Evolutionary conservation across 257 asterid genomes (phyloP).

Genomic region (Cordia subcordata): DNA sequence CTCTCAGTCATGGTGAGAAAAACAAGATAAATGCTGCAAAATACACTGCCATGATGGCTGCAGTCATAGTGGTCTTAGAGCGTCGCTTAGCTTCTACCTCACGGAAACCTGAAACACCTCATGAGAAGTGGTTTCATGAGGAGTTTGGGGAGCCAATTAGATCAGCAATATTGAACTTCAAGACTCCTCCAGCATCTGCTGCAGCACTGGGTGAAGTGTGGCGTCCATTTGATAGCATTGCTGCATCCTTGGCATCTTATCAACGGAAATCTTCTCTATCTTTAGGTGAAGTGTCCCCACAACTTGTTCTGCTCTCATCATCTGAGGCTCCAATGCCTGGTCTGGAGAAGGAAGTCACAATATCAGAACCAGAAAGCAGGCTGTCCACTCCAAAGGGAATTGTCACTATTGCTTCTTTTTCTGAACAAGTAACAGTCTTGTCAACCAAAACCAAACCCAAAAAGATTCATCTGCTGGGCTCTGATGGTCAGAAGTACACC

Average conservation of each 20-base stretch:
- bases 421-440: constrained; percentile 62
- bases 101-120: constrained; percentile 91
- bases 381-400: constrained; percentile 49
- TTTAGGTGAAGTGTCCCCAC: constrained; percentile 94
- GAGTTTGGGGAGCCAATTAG: constrained; percentile 72
- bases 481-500: constrained; percentile 84
- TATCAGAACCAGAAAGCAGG: constrained; percentile 52
- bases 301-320: constrained; percentile 61
- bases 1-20: constrained; percentile 84
- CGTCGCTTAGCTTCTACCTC: constrained; percentile 95
- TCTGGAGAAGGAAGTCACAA: constrained; percentile 71
- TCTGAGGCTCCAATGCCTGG: constrained; percentile 99
- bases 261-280: constrained; percentile 89
- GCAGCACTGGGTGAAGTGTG: constrained; percentile 87
- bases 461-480: constrained; percentile 74
- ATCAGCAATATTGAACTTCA: constrained; percentile 72
- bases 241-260: constrained; percentile 83
- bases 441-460: constrained; percentile 98
- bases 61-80: constrained; percentile 84
- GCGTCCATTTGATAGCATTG: constrained; percentile 88
- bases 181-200: constrained; percentile 84
- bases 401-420: constrained; percentile 78
- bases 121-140: constrained; percentile 77
- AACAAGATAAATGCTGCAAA: constrained; percentile 91
- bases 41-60: constrained; percentile 99